phyloP scores from a whole-genome alignment of 2,329 filamentous ascomycete genomes.

The Colletotrichum plurivorum region DNA sequence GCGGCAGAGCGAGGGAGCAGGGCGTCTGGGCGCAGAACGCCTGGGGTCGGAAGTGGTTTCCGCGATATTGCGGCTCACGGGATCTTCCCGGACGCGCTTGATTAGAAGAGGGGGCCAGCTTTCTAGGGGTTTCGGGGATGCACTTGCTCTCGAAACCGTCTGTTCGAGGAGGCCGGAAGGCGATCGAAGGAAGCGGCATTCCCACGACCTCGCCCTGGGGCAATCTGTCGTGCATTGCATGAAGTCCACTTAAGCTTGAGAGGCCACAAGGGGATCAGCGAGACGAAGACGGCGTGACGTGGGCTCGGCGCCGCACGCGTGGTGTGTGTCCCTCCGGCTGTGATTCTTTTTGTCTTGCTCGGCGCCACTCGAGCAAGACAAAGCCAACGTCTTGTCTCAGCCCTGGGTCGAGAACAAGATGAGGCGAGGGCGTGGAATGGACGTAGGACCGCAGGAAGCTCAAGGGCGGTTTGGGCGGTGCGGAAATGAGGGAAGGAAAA shows the following conservation, averaged over 20 bases:
- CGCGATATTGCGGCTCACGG: constrained; percentile 28
- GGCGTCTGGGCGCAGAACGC: constrained; percentile 46
- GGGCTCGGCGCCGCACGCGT: neutral
- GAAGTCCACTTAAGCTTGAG: constrained; percentile 37
- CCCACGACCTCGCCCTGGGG: neutral
- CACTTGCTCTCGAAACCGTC: constrained; percentile 3
- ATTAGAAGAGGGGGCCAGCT: constrained; percentile 7
- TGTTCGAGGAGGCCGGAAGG: neutral
- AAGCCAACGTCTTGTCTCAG: constrained; percentile 21
- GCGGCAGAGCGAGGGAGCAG: constrained; percentile 51
- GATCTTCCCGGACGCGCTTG: constrained; percentile 15
- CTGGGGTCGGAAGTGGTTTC: constrained; percentile 31
- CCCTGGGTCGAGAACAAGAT: neutral
- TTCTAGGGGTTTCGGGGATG: neutral
- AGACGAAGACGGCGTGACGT: neutral
- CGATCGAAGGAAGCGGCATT: neutral
- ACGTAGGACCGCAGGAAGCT: neutral
- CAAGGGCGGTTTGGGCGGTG: constrained; percentile 3
- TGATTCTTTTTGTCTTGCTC: neutral
- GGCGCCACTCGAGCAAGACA: constrained; percentile 24
- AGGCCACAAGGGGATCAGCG: constrained; percentile 7
- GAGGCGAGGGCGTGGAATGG: neutral
- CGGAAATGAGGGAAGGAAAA: constrained; percentile 27
- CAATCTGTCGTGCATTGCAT: constrained; percentile 27
- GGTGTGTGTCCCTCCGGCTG: neutral